Percentiles rank a stretch among this genome's conserved stretches.
phyloP scores from a whole-genome alignment of 129 eudicot species.

The Chrysanthemum makinoi region DNA sequence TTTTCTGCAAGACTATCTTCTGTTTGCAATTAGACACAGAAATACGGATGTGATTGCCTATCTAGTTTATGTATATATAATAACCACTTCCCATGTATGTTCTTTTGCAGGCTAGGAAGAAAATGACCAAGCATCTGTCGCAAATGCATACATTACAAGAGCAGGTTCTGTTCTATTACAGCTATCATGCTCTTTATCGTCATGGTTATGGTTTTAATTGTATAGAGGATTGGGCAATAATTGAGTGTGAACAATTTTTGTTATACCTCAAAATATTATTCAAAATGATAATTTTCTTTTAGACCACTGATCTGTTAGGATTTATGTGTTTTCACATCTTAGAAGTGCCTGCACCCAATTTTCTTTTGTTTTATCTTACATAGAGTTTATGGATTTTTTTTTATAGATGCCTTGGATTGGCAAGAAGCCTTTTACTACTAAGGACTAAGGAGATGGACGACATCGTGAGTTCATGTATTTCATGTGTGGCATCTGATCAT shows the following conservation, averaged over 20 bases:
- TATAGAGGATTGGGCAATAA: not conserved
- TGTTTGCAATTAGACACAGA: conserved; percentile 8
- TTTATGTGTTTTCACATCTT: not conserved
- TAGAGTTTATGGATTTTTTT: too few relatives aligned
- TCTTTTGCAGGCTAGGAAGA: conserved; percentile 68
- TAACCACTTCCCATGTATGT: conserved; percentile 20
- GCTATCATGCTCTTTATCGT: not conserved
- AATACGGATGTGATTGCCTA: conserved; percentile 1
- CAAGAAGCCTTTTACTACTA: too few relatives aligned
- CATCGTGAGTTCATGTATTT: too few relatives aligned
- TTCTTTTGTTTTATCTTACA: too few relatives aligned
- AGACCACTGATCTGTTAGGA: not conserved
- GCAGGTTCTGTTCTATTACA: conserved; percentile 47
- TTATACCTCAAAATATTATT: not conserved
- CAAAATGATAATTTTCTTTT: not conserved
- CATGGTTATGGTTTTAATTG: conserved; percentile 1
- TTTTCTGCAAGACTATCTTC: not conserved
- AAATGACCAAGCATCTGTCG: conserved; percentile 58
- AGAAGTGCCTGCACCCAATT: conserved; percentile 1
- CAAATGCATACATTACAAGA: conserved; percentile 86
- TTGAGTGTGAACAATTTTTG: conserved; percentile 6
- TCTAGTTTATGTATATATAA: conserved; percentile 16
- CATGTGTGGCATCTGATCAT: too few relatives aligned
- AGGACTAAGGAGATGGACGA: too few relatives aligned
- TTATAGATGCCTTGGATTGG: too few relatives aligned